Base-by-base conservation (phyloP, 2,329 filamentous ascomycete species). In the Pestalotiopsis sp. region DNA sequence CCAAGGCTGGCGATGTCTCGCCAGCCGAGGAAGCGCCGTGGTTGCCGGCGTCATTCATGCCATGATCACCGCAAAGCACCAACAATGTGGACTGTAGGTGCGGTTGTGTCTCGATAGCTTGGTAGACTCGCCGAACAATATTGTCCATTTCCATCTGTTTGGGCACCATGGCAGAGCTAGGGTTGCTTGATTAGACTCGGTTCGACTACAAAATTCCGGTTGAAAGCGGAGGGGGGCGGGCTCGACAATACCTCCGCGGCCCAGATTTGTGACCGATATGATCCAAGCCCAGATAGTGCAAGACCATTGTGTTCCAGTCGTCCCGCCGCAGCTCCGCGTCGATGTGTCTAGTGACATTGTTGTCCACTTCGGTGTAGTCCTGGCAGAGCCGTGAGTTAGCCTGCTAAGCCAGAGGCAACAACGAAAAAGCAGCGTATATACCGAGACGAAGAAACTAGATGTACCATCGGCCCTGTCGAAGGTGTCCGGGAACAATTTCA, bases 11-110 rank as follows among this genome's bases (percentile, higher is more conserved):
- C 0, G 95, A 98, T 1, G 96, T 98, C 82, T 99, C 96, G 57
- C 96, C 95, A 1, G 94, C 88, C 0, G 94, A 94, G 10, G 95
- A 98, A 52, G 95, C 96, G 38, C 96, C 96, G 77, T 99, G 96
- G 73, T 98, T 98, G 2, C 96, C 96, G 22, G 93, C 96, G 73
- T 98, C 95, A 73, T 98, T 99, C 96, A 99, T 99, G n/a, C 96
- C 96, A 77, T 99, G 96, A 74, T 99, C 97, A 67, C 96, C 96
- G 67, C 91, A 94, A 6, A 99, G 81, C 3, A 99, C 90, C 59
- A 99, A 86, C 1, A 99, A 82, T 0, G 95, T 94, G 4, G 92
- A 92, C 39, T 88, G 77, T 1, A 98, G 88, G 78, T 97, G 91
- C 1, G 86, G 77, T 67, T 92, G 81, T 3, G 85, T 85, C 74